Percentiles rank a stretch among this genome's conserved stretches.
Conservation (phyloP, 352 stramenopile genomes). For the Globisporangium nagaii region DNA sequence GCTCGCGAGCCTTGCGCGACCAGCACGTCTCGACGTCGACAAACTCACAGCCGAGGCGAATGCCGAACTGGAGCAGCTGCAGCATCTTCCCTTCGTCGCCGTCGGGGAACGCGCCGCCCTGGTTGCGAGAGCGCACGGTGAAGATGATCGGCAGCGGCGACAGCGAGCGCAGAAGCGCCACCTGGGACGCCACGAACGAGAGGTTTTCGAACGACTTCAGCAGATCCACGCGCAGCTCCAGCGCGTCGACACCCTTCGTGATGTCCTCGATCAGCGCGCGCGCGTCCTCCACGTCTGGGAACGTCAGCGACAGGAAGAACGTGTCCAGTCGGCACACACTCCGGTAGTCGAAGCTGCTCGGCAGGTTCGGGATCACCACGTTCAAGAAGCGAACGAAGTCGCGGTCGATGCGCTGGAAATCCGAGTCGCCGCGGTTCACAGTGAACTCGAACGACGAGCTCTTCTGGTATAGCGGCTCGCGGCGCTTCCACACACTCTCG, state of each 20-base stretch:
- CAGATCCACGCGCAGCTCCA: conserved; percentile 96
- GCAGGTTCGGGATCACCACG: conserved; percentile 42
- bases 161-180: conserved; percentile 76
- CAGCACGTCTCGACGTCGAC: conserved; percentile 95
- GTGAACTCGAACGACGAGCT: conserved; percentile 53
- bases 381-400: conserved; percentile 72
- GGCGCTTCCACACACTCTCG: conserved; percentile 49
- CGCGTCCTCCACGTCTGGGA: conserved; percentile 48
- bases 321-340: conserved; percentile 44
- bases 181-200: conserved; percentile 63
- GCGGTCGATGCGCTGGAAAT: conserved; percentile 49
- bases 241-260: conserved; percentile 87
- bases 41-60: conserved; percentile 93
- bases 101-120: conserved; percentile 94
- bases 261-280: conserved; percentile 43
- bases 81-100: conserved; percentile 84
- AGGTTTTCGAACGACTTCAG: conserved; percentile 52
- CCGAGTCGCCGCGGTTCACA: conserved; percentile 48
- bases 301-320: conserved; percentile 81
- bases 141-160: conserved; percentile 94
- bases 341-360: conserved; percentile 45
- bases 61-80: conserved; percentile 84
- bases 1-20: conserved; percentile 58
- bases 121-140: conserved; percentile 91
- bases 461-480: conserved; percentile 48